These are phyloP conservation scores for Torulaspora indica DNA, from an alignment of 805 yeast species.

Conservation along the genomic window DNA sequence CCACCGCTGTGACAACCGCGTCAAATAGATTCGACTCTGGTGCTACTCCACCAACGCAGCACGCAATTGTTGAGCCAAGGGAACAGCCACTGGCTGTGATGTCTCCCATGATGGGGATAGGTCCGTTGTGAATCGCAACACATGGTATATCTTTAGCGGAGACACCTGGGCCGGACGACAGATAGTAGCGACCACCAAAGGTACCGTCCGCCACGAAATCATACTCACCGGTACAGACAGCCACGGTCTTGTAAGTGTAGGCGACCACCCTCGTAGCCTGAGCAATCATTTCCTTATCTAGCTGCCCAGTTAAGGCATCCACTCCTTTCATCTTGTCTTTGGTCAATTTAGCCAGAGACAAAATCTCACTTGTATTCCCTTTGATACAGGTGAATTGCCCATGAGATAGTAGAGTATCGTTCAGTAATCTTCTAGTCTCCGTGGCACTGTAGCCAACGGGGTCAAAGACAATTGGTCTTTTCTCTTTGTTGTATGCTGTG, in stretches of 20 bases:
- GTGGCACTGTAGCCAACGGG: conserved; percentile 96
- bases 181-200: conserved; percentile 23
- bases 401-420: conserved; percentile 46
- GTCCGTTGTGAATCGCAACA: conserved; percentile 45
- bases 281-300: conserved; percentile 31
- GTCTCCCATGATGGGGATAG: conserved; percentile 55
- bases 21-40: conserved; percentile 35
- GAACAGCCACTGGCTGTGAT: conserved; percentile 85
- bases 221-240: conserved; percentile 63
- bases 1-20: conserved; percentile 53
- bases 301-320: conserved; percentile 41
- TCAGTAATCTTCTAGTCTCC: conserved; percentile 46
- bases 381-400: conserved; percentile 67
- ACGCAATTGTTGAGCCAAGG: conserved; percentile 65
- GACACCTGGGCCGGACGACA: conserved; percentile 19
- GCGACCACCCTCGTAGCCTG: conserved; percentile 49
- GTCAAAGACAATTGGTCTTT: conserved; percentile 69
- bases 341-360: conserved; percentile 49
- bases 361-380: conserved; percentile 82
- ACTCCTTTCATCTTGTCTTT: conserved; percentile 63
- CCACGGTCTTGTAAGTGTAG: conserved; percentile 47
- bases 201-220: conserved; percentile 52
- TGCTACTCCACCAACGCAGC: conserved; percentile 47
- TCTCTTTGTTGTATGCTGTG: conserved; percentile 49
- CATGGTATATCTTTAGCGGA: conserved; percentile 27